Evolutionary conservation across 345 rosid species (phyloP).

Genomic region (Laguncularia racemosa): DNA sequence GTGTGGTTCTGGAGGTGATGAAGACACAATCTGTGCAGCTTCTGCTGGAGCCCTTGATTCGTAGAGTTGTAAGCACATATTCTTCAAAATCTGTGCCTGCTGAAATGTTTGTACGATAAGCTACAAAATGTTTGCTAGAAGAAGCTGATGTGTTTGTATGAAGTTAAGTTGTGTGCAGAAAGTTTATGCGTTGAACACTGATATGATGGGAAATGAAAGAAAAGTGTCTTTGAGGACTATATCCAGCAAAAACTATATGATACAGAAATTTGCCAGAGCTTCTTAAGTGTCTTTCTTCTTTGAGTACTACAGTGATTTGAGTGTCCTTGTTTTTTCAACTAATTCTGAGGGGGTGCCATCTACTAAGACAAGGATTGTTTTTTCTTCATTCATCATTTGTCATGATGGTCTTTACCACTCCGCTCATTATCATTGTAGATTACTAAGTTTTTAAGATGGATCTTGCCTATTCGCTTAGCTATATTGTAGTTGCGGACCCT

Average conservation of each 20-base stretch:
- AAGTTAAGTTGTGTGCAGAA: too few relatives aligned
- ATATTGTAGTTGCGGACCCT: too few relatives aligned
- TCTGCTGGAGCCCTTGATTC: constrained; percentile 83
- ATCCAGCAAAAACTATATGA: background rate
- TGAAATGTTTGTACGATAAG: background rate
- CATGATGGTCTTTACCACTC: too few relatives aligned
- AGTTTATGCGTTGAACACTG: too few relatives aligned
- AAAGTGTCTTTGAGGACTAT: background rate
- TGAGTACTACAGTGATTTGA: too few relatives aligned
- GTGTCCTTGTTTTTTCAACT: too few relatives aligned
- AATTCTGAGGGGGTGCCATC: too few relatives aligned
- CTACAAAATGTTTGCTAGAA: background rate
- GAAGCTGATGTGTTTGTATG: background rate
- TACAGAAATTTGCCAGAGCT: background rate
- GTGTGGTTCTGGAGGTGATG: constrained; percentile 94
- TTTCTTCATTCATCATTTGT: too few relatives aligned
- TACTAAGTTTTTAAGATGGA: too few relatives aligned
- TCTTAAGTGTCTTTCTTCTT: background rate
- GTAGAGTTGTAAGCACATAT: constrained; percentile 70
- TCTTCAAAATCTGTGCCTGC: background rate
- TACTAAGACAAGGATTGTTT: too few relatives aligned
- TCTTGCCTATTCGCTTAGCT: too few relatives aligned
- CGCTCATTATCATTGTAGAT: too few relatives aligned
- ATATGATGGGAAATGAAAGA: background rate
- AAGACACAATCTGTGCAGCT: constrained; percentile 61